Percentiles rank a stretch among this genome's conserved stretches.
These are phyloP conservation scores for Pythium aristosporum DNA, from an alignment of 352 stramenopile species.

Conservation along the genomic window DNA sequence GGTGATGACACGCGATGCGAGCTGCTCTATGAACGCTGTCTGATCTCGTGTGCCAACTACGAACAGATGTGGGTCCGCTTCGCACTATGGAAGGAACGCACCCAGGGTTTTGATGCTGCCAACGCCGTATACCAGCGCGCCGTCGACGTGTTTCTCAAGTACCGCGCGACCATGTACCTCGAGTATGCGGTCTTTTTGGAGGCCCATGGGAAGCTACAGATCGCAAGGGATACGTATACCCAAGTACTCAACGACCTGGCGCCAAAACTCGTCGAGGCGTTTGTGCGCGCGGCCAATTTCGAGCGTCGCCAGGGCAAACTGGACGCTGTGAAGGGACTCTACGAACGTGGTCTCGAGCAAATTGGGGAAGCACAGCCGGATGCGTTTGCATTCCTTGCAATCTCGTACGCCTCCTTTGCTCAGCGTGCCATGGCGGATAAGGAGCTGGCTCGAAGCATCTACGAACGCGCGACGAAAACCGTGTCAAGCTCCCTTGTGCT, in stretches of 20 bases:
- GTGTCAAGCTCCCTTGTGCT: conserved; percentile 49
- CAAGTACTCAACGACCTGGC: conserved; percentile 56
- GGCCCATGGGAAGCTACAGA: conserved; percentile 47
- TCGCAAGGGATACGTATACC: conserved; percentile 51
- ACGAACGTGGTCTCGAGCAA: conserved; percentile 48
- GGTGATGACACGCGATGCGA: conserved; percentile 52
- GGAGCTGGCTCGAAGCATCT: conserved; percentile 40
- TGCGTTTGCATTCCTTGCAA: conserved; percentile 49
- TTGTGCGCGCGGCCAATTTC: conserved; percentile 69
- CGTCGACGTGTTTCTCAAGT: conserved; percentile 70
- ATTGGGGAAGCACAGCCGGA: conserved; percentile 36
- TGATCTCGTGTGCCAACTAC: conserved; percentile 85
- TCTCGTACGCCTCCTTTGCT: conserved; percentile 62
- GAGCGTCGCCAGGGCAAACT: conserved; percentile 56
- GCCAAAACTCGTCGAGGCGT: conserved; percentile 62
- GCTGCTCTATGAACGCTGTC: conserved; percentile 72
- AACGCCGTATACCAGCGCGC: conserved; percentile 65
- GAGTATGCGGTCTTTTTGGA: conserved; percentile 77
- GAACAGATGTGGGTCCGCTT: conserved; percentile 81
- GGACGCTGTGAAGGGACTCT: conserved; percentile 51
- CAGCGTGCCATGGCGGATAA: conserved; percentile 43
- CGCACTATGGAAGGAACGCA: conserved; percentile 56
- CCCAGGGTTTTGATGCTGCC: conserved; percentile 56
- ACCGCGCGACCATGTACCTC: conserved; percentile 67
- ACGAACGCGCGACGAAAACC: conserved; percentile 43